A percentile compares a stretch with the other conserved stretches of the same genome.
phyloP scores from a whole-genome alignment of 75 land plant genomes.

The Isoetes taiwanensis region DNA sequence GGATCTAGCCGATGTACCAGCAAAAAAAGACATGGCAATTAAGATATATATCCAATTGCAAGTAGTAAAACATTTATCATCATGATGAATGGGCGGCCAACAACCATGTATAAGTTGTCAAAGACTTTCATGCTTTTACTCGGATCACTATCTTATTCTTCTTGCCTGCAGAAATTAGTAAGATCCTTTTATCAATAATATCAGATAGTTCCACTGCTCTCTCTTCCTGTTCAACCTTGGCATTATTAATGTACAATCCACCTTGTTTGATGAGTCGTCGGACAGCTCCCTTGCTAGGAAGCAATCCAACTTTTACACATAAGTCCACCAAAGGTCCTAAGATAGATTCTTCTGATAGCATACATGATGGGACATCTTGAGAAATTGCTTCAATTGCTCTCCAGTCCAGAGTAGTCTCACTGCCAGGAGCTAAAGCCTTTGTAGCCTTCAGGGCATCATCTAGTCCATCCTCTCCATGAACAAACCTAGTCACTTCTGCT shows the following conservation, averaged over 20 bases:
- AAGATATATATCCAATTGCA: too few species aligned
- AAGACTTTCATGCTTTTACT: too few species aligned
- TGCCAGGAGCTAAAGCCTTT: constrained; percentile 85
- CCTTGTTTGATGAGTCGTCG: constrained; percentile 87
- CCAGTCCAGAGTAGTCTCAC: constrained; percentile 61
- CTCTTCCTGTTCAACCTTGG: constrained; percentile 63
- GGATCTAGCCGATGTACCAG: too few species aligned
- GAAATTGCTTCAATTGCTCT: constrained; percentile 66
- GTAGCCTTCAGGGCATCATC: constrained; percentile 81
- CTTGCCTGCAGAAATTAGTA: constrained; percentile 89
- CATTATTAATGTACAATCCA: constrained; percentile 85
- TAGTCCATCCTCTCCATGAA: constrained; percentile 80
- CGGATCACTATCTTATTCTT: constrained; percentile 88
- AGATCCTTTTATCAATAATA: constrained; percentile 68
- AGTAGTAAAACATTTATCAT: too few species aligned
- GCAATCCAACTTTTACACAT: constrained; percentile 62
- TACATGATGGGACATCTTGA: constrained; percentile 74
- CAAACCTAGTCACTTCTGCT: constrained; percentile 87
- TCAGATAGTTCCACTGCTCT: constrained; percentile 51
- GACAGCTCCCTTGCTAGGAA: constrained; percentile 72
- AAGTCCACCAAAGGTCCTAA: constrained; percentile 63
- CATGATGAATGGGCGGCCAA: too few species aligned
- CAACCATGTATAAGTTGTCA: too few species aligned
- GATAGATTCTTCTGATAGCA: constrained; percentile 39
- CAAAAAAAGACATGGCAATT: too few species aligned